A percentile compares a stretch with the other conserved stretches of the same genome.
Evolutionary conservation across 2,329 filamentous ascomycete species (phyloP).

Genomic region (Fusarium musae): DNA sequence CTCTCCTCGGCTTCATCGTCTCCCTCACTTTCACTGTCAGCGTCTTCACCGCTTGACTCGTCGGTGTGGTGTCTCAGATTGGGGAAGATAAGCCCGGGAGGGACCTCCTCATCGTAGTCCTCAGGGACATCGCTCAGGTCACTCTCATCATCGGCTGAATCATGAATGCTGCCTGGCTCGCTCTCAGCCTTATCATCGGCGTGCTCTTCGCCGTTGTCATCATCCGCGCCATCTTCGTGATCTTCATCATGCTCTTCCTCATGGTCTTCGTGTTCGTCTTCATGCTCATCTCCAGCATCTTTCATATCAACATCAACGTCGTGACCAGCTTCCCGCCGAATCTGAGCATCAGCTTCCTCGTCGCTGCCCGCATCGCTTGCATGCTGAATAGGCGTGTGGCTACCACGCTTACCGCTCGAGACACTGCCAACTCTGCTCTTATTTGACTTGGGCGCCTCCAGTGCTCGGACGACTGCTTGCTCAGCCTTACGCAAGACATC

Average conservation of each 20-base stretch:
- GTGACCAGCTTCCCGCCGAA: conserved; percentile 50
- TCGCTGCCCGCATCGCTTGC: conserved; percentile 54
- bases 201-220: conserved; percentile 51
- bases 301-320: conserved; percentile 57
- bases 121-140: conserved; percentile 73
- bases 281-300: conserved; percentile 50
- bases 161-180: conserved; percentile 66
- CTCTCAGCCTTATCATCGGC: conserved; percentile 48
- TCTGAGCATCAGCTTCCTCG: conserved; percentile 55
- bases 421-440: conserved; percentile 64
- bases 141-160: conserved; percentile 75
- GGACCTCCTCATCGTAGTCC: conserved; percentile 68
- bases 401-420: conserved; percentile 61
- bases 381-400: conserved; percentile 51
- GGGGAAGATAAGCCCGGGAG: conserved; percentile 64
- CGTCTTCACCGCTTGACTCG: conserved; percentile 51
- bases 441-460: conserved; percentile 60
- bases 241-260: conserved; percentile 44
- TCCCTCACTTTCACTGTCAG: conserved; percentile 51
- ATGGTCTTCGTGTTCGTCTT: conserved; percentile 45
- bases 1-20: conserved; percentile 44
- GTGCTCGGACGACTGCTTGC: conserved; percentile 62
- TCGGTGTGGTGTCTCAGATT: conserved; percentile 52
- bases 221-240: conserved; percentile 44
- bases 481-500: conserved; percentile 72